A percentile compares a stretch with the other conserved stretches of the same genome.
phyloP scores from a whole-genome alignment of 1,284 basidiomycete genomes.

The Fomitopsis pinicola region DNA sequence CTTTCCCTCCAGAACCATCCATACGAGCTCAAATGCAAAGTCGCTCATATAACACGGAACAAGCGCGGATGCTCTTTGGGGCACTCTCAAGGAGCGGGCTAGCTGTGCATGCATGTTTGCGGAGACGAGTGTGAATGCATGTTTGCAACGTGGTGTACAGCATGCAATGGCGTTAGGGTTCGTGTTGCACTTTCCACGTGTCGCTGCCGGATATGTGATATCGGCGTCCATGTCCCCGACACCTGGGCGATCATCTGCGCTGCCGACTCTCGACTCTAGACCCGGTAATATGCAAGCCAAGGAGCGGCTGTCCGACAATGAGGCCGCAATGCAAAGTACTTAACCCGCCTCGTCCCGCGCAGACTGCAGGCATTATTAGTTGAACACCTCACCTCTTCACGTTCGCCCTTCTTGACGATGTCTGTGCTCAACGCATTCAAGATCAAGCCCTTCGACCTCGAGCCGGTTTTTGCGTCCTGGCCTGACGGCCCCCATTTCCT shows the following conservation, averaged over 20 bases:
- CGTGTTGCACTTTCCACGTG: background rate
- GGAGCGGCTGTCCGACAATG: background rate
- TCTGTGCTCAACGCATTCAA: slow-evolving; percentile 60
- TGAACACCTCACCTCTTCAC: background rate
- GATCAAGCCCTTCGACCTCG: slow-evolving; percentile 68
- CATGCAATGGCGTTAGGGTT: background rate
- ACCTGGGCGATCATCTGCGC: background rate
- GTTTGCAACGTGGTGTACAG: slow-evolving; percentile 7
- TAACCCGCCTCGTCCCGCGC: background rate
- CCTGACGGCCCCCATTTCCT: slow-evolving; percentile 56
- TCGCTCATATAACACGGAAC: background rate
- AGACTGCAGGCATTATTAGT: background rate
- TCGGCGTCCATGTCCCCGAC: background rate
- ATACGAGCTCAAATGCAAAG: background rate
- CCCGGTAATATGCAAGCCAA: background rate
- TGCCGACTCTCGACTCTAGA: background rate
- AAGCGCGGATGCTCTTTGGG: background rate
- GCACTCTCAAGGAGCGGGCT: background rate
- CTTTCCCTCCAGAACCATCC: too few relatives aligned
- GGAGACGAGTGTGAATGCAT: background rate
- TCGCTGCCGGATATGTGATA: background rate
- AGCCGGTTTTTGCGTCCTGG: slow-evolving; percentile 60
- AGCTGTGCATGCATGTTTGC: background rate
- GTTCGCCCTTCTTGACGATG: slow-evolving; percentile 31
- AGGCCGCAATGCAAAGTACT: background rate